These are phyloP conservation scores for Endocarpon pusillum DNA, from an alignment of 495 filamentous ascomycete species.

Conservation along the genomic window DNA sequence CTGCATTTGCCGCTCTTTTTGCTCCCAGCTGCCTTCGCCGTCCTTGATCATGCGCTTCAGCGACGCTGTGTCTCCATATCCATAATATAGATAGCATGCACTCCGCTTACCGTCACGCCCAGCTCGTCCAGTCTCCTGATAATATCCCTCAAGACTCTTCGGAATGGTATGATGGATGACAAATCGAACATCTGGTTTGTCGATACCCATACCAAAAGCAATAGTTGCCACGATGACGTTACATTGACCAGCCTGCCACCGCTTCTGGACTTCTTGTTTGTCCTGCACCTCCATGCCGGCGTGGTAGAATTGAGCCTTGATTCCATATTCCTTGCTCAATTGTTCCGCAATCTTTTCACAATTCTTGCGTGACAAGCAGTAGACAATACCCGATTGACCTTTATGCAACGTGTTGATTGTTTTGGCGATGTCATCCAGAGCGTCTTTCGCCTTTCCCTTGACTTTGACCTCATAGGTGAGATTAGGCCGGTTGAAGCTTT, in stretches of 20 bases:
- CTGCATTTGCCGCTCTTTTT: conserved; percentile 63
- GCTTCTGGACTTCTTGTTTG: conserved; percentile 48
- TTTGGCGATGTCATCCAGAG: conserved; percentile 48
- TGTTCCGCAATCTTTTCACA: conserved; percentile 65
- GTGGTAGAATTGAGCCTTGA: conserved; percentile 74
- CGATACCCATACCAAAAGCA: conserved; percentile 97
- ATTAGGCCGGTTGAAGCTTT: conserved; percentile 92
- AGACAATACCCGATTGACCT: conserved; percentile 77
- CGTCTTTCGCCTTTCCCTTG: conserved; percentile 36
- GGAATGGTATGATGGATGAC: conserved; percentile 86
- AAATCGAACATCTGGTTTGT: conserved; percentile 89
- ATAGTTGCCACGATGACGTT: conserved; percentile 98
- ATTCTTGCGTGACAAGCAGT: conserved; percentile 69
- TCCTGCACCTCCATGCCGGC: conserved; percentile 49
- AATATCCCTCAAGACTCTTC: conserved; percentile 95
- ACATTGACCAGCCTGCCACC: conserved; percentile 63
- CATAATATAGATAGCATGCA: conserved; percentile 78
- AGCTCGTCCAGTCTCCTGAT: conserved; percentile 91
- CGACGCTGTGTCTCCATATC: conserved; percentile 49
- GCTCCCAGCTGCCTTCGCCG: conserved; percentile 52
- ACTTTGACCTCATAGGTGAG: conserved; percentile 65
- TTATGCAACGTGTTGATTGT: conserved; percentile 49
- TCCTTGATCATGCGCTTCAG: conserved; percentile 61
- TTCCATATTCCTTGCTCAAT: conserved; percentile 38
- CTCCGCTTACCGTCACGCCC: conserved; percentile 79